Conservation (phyloP, 2,329 filamentous ascomycete genomes). For the Exophiala sp. region DNA sequence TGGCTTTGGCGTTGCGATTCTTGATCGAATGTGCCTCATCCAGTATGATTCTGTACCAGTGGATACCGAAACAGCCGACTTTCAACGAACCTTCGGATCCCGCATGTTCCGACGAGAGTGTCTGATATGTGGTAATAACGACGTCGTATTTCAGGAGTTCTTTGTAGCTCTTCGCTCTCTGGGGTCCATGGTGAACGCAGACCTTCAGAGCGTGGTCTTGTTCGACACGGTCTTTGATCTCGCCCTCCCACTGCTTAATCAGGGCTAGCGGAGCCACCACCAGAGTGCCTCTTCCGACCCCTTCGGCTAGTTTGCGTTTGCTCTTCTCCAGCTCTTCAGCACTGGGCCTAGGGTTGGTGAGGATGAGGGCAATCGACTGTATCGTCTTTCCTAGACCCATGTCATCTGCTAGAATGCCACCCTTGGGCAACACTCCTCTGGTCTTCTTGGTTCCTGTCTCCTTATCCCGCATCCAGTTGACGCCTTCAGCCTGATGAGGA, state of each 20-base stretch:
- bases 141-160: slow-evolving; percentile 84
- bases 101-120: slow-evolving; percentile 82
- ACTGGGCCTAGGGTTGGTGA: slow-evolving; percentile 70
- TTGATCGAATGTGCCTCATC: slow-evolving; percentile 99
- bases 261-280: slow-evolving; percentile 89
- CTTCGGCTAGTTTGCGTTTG: slow-evolving; percentile 62
- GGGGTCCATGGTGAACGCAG: slow-evolving; percentile 83
- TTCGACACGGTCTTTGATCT: slow-evolving; percentile 77
- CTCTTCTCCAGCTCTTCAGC: slow-evolving; percentile 37
- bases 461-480: slow-evolving; percentile 90
- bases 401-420: slow-evolving; percentile 92
- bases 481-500: slow-evolving; percentile 88
- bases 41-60: slow-evolving; percentile 92
- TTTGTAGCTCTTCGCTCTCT: slow-evolving; percentile 69
- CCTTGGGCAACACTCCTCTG: slow-evolving; percentile 71
- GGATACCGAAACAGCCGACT: slow-evolving; percentile 78
- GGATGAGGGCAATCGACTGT: slow-evolving; percentile 81
- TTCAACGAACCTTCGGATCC: slow-evolving; percentile 58
- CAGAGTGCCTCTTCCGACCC: slow-evolving; percentile 71
- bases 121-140: slow-evolving; percentile 95
- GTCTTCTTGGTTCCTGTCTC: slow-evolving; percentile 81
- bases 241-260: slow-evolving; percentile 94
- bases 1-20: slow-evolving; percentile 92
- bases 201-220: slow-evolving; percentile 67
- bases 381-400: slow-evolving; percentile 95